These are phyloP conservation scores for Backusella tuberculispora DNA, from an alignment of 192 early-diverging fungal species.

Conservation along the genomic window DNA sequence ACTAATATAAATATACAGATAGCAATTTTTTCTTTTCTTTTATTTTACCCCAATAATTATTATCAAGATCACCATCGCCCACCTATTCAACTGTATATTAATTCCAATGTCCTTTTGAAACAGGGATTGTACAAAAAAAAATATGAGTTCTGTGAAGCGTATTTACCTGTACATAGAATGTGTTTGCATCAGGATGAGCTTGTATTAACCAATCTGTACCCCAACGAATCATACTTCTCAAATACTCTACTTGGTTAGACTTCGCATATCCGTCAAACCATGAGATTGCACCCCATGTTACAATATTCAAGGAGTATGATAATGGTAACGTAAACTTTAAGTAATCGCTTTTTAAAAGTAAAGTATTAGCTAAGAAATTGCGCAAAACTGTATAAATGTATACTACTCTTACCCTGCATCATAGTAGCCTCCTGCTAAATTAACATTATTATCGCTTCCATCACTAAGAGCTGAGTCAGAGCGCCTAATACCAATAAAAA, in stretches of 20 bases:
- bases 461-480: conserved; percentile 37
- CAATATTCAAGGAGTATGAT: conserved; percentile 48
- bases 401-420: conserved; percentile 42
- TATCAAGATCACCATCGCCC: conserved; percentile 49
- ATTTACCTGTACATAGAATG: conserved; percentile 54
- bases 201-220: conserved; percentile 66
- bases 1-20: background rate
- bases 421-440: conserved; percentile 43
- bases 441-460: conserved; percentile 38
- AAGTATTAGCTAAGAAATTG: background rate
- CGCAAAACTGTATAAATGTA: background rate
- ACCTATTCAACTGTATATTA: conserved; percentile 32
- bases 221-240: conserved; percentile 57
- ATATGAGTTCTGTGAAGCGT: background rate
- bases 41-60: conserved; percentile 59
- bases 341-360: conserved; percentile 47
- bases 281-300: conserved; percentile 59
- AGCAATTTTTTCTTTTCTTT: conserved; percentile 20
- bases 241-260: conserved; percentile 48
- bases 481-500: conserved; percentile 29
- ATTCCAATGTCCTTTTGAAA: background rate
- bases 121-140: background rate
- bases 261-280: conserved; percentile 57
- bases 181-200: conserved; percentile 56
- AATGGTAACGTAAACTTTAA: conserved; percentile 67